Base-by-base conservation (phyloP, 495 filamentous ascomycete genomes). In the Tuber umbilicatum region DNA sequence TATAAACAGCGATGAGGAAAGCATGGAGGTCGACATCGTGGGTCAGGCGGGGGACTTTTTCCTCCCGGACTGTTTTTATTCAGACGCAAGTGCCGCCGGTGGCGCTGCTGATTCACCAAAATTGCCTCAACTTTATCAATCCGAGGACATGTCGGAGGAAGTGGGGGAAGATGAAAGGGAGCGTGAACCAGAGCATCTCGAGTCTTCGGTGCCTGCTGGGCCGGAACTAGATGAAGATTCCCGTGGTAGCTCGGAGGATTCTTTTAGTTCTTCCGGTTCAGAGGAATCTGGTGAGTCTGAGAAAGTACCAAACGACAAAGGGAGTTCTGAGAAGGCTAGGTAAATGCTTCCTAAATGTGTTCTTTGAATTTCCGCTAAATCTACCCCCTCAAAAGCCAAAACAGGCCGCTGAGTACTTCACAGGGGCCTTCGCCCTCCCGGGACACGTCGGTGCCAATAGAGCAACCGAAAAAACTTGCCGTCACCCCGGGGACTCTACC, bases 1-100 rank as follows among this genome's bases (percentile, higher is more conserved):
- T n/a, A 23, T 19, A n/a, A 76, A 71, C 1, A 73, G 76, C 0
- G 77, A 82, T 39, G 75, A 72, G 2, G 81, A 84, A n/a, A 74
- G 71, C 16, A 79, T 82, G 21, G 80, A 82, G 35, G 81, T 79
- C 16, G 81, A 83, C 47, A 77, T 73, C 2, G 67, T 70, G 5
- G 12, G 55, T 38, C 42, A 69, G 69, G 2, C 50, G 3, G 70
- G 45, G 1, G 16, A 38, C 27, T 23, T 27, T 27, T 74, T 70
- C 38, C 37, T 41, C 50, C 55, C 72, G 6, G 37, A 70, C 5
- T 17, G n/a, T 47, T 43, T 37, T 38, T 71, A 70, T 35, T 72
- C 73, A 42, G 72, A 73, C 0, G 75, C 67, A 70, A 68, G 14
- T 23, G 69, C 50, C 5, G 67, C 27, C 42, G 74, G 68, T 71